Evolutionary conservation across 1,284 basidiomycete species (phyloP).

Genomic region (Cutaneotrichosporon arboriforme): DNA sequence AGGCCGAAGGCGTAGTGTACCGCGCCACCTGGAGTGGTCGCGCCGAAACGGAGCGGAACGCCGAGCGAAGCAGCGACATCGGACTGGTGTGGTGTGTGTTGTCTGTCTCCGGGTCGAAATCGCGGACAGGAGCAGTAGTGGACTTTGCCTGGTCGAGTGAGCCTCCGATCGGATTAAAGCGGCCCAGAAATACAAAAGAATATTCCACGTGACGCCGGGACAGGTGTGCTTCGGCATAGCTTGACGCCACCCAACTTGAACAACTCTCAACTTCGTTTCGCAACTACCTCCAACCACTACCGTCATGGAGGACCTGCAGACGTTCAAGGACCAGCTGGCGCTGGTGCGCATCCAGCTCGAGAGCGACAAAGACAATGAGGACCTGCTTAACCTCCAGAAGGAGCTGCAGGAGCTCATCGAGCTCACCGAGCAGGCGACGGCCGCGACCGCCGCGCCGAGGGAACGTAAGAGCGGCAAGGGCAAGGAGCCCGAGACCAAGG

Average conservation of each 20-base stretch:
- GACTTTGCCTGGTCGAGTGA: not conserved
- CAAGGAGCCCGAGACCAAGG: constrained; percentile 11
- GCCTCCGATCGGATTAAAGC: too few species aligned
- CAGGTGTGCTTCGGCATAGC: too few species aligned
- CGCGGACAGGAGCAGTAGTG: not conserved
- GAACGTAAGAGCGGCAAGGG: constrained; percentile 9
- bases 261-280: not conserved
- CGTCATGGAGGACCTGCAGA: constrained; percentile 60
- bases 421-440: constrained; percentile 69
- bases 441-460: constrained; percentile 16
- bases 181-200: not conserved
- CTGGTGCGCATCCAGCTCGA: constrained; percentile 83
- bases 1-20: too few species aligned
- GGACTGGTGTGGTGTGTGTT: not conserved
- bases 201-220: not conserved
- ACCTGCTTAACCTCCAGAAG: constrained; percentile 61
- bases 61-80: not conserved
- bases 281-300: not conserved
- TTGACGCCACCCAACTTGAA: not conserved
- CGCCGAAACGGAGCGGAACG: not conserved
- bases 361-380: constrained; percentile 73
- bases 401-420: constrained; percentile 87
- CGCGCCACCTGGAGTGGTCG: too few species aligned
- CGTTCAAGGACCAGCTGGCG: constrained; percentile 75
- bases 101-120: not conserved